Percentiles rank a stretch among this genome's conserved stretches.
These are phyloP conservation scores for Kwoniella heveanensis DNA, from an alignment of 768 basidiomycete species.

Conservation along the genomic window DNA sequence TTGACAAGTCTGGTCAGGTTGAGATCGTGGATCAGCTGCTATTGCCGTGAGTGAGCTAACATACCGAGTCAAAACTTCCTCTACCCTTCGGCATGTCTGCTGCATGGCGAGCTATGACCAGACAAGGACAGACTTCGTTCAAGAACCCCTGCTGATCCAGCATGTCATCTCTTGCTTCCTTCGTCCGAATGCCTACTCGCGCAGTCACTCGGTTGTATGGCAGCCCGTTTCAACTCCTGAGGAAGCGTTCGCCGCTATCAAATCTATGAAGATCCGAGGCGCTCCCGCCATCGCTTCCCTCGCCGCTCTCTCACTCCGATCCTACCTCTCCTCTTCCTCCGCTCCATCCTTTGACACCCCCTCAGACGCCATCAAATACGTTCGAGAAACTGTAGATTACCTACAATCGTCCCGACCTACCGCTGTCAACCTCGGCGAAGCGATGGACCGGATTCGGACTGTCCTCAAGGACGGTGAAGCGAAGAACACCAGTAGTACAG, in stretches of 20 bases:
- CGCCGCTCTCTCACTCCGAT: slow-evolving; percentile 75
- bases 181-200: no score
- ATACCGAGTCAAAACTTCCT: not conserved
- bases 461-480: slow-evolving; percentile 54
- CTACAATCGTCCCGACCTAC: slow-evolving; percentile 89
- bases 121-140: no score
- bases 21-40: slow-evolving; percentile 90
- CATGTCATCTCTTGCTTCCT: no score
- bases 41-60: slow-evolving; percentile 61
- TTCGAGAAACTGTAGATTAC: slow-evolving; percentile 60
- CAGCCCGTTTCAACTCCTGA: slow-evolving; percentile 66
- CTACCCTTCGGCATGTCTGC: not conserved
- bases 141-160: no score
- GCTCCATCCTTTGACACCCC: slow-evolving; percentile 55
- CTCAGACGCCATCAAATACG: slow-evolving; percentile 61
- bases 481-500: slow-evolving; percentile 43
- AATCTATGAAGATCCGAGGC: slow-evolving; percentile 88
- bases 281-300: slow-evolving; percentile 94
- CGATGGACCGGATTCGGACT: slow-evolving; percentile 69
- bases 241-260: slow-evolving; percentile 90
- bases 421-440: slow-evolving; percentile 90
- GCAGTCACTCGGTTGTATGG: slow-evolving; percentile 58
- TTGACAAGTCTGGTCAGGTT: slow-evolving; percentile 61
- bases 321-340: slow-evolving; percentile 63
- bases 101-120: not conserved